Evolutionary conservation across 1,284 basidiomycete species (phyloP), one percentile per base, ranked within the genome.

Genomic region (Naganishia sp.): DNA sequence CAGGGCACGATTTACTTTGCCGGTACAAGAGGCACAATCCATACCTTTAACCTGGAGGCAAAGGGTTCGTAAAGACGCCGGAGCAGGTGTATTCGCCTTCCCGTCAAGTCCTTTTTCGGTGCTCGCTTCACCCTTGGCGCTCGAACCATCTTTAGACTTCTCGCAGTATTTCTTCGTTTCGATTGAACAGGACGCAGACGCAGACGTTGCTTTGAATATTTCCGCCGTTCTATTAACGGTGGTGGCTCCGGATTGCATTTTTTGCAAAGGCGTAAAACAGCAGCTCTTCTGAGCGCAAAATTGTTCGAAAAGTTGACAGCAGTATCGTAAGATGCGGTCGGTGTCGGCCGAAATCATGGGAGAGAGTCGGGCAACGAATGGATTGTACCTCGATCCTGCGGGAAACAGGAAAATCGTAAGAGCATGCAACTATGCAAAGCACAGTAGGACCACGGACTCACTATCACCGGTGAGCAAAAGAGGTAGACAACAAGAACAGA

Each of bases 261-360:
- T 25, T 25, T 2, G 48, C 48, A 50, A 50, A 50, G 48, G 48
- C 48, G 25, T 50, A 25, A 50, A 50, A 50, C 48, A 50, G 48
- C 48, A 50, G 48, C 48, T 50, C 48, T 25, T 50, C 48, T 50
- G 48, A 25, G 23, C 48, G 23, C 48, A 50, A 25, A 50, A 50
- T 50, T 50, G 48, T 50, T 50, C 48, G 48, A 50, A 50, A 50
- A 50, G 48, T 50, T 50, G 48, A 50, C 48, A 50, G 48, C 48
- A 50, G n/a, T 50, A 25, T 50, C 48, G 48, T 21, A 50, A 50
- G 48, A 50, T 50, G 48, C 48, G 48, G 48, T 50, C 48, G 48
- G 48, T 50, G n/a, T 50, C 48, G 23, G 48, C 48, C 23, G 23
- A 50, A 50, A 50, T 50, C 48, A 50, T 23, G 48, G 48, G 48